Base-by-base conservation (phyloP, 108 stramenopile genomes). In the Cyclostephanos invisitatus region DNA sequence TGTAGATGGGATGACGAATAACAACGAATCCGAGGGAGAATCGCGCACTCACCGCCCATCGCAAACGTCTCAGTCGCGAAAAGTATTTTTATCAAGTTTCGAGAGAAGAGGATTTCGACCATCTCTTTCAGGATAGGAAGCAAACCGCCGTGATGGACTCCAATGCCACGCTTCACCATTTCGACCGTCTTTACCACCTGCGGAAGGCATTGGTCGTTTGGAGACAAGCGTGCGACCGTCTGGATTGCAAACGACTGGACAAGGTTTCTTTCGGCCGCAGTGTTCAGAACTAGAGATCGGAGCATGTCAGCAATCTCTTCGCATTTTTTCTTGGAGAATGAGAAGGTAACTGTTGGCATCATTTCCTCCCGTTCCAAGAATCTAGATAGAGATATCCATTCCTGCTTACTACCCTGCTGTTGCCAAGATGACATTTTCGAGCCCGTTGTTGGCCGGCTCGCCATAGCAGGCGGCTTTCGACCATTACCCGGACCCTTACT, bases 11-110 rank as follows among this genome's bases (percentile, higher is more conserved):
- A 55, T 55, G 28, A 3, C 21, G 22, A 55, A 25, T 0, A 24
- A 51, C 91, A 77, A 62, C 92, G 96, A 56, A 97, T 86, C 8
- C 96, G 71, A 48, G 84, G 82, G 32, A 84, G 70, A 29, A 21
- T 18, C 2, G 42, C 55, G 54, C 38, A 68, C 70, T 59, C 58
- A 59, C 58, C 36, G 29, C 56, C 70, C 93, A 97, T 98, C 5
- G 99, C 99, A 72, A 99, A 98, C 3, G 98, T 98, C 73, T 99
- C 99, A 9, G 99, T 99, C 28, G 98, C 98, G 71, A 98, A 97
- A 18, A 99, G 85, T 56, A 97, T 84, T 69, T 98, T 98, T 58
- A 99, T 91, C 7, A 99, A 74, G 54, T 91, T 89, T 36, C 91
- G 78, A 17, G 89, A 86, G 83, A 99, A 99, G 51, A 98, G 82